Evolutionary conservation across 2,329 filamentous ascomycete species (phyloP).

Genomic region (Furcasterigmium furcatum): DNA sequence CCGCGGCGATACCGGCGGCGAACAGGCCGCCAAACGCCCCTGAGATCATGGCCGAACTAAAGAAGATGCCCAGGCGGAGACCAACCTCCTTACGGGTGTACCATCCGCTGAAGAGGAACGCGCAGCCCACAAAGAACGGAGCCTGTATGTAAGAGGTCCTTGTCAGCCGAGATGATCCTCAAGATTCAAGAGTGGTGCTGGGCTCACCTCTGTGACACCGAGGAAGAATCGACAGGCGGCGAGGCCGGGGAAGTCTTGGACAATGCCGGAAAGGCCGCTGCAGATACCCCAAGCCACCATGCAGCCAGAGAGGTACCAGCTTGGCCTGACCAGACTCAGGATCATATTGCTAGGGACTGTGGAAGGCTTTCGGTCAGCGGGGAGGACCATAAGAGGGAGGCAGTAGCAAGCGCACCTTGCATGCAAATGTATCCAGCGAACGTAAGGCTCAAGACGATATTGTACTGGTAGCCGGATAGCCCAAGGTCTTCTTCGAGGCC

Average conservation of each 20-base stretch:
- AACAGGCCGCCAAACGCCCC: slow-evolving; percentile 25
- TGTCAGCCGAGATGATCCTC: too few relatives aligned
- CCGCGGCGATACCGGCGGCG: slow-evolving; percentile 18
- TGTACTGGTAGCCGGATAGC: slow-evolving; percentile 32
- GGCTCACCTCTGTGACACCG: slow-evolving; percentile 14
- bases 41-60: slow-evolving; percentile 25
- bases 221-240: slow-evolving; percentile 16
- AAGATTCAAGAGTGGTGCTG: too few relatives aligned
- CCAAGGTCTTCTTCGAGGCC: slow-evolving; percentile 38
- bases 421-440: slow-evolving; percentile 28
- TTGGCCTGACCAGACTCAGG: slow-evolving; percentile 38
- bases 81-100: slow-evolving; percentile 13
- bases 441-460: slow-evolving; percentile 26
- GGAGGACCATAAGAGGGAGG: too few relatives aligned
- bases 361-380: too few relatives aligned
- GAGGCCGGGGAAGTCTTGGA: slow-evolving; percentile 13
- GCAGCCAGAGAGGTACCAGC: slow-evolving; percentile 27
- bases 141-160: too few relatives aligned
- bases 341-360: slow-evolving; percentile 29
- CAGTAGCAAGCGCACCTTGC: too few relatives aligned
- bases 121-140: slow-evolving; percentile 12
- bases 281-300: slow-evolving; percentile 21
- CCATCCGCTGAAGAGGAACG: slow-evolving; percentile 14
- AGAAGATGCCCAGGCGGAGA: slow-evolving; percentile 13
- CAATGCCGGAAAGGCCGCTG: slow-evolving; percentile 16